These are phyloP conservation scores for Pezicula carpinea DNA, from an alignment of 2,329 filamentous ascomycete genomes.

Conservation along the genomic window DNA sequence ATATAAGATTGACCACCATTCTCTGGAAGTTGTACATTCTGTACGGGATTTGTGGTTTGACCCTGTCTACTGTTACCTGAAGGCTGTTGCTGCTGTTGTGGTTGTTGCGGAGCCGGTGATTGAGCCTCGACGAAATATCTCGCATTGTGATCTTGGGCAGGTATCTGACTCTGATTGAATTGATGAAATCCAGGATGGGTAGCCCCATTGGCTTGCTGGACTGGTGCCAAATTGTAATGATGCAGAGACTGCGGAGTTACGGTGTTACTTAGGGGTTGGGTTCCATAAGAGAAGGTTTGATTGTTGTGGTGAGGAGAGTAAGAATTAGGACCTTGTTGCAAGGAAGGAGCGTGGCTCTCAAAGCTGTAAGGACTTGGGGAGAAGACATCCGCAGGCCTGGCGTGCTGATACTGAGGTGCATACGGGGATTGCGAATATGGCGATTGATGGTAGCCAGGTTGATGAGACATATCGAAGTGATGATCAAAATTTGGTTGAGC, in stretches of 20 bases:
- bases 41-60: background rate
- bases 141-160: background rate
- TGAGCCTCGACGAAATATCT: background rate
- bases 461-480: conserved; percentile 21
- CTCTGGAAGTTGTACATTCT: background rate
- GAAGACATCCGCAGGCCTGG: conserved; percentile 21
- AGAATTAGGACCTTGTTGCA: conserved; percentile 17
- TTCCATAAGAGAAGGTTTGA: conserved; percentile 19
- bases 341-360: conserved; percentile 17
- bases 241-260: conserved; percentile 27
- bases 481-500: conserved; percentile 15
- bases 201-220: conserved; percentile 15
- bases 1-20: background rate
- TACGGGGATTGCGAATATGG: conserved; percentile 25
- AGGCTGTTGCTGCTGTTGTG: background rate
- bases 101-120: background rate
- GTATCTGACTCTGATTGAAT: conserved; percentile 12
- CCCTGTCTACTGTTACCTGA: background rate
- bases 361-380: conserved; percentile 17
- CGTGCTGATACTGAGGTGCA: conserved; percentile 21
- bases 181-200: conserved; percentile 16
- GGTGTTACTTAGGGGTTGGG: conserved; percentile 5
- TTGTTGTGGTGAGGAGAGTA: conserved; percentile 17
- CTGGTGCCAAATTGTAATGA: conserved; percentile 16
- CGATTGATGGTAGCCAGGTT: conserved; percentile 17